phyloP scores from a whole-genome alignment of 495 filamentous ascomycete species.

The Penicillium dipodomyicola region DNA sequence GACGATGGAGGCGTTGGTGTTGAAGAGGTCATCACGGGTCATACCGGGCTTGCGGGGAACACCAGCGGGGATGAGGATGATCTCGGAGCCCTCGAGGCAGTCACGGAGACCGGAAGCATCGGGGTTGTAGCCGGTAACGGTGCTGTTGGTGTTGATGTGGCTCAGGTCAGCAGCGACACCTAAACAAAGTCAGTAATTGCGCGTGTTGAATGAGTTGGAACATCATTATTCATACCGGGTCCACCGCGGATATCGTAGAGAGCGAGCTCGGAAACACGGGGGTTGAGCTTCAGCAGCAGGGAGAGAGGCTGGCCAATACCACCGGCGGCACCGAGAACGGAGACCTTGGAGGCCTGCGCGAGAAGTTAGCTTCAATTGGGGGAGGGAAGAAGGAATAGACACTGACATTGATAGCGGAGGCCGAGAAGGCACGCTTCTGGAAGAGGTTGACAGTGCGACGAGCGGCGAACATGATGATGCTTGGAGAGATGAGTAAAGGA shows the following conservation, averaged over 20 bases:
- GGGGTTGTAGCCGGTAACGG: constrained; percentile 82
- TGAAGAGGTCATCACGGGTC: constrained; percentile 99
- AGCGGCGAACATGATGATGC: constrained; percentile 66
- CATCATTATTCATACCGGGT: constrained; percentile 62
- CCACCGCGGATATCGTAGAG: constrained; percentile 96
- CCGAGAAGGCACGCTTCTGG: constrained; percentile 93
- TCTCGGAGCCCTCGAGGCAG: constrained; percentile 79
- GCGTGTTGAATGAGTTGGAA: background rate
- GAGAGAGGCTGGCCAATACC: constrained; percentile 98
- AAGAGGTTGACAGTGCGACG: constrained; percentile 65
- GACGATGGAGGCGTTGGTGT: constrained; percentile 99
- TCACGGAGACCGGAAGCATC: constrained; percentile 69
- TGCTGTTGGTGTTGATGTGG: constrained; percentile 99
- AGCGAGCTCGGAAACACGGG: constrained; percentile 83
- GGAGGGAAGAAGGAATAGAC: constrained; percentile 12
- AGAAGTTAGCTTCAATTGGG: constrained; percentile 10
- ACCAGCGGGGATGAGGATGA: constrained; percentile 96
- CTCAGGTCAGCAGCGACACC: constrained; percentile 97
- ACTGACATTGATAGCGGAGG: constrained; percentile 81
- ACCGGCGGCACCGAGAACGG: constrained; percentile 92
- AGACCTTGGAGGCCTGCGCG: constrained; percentile 86
- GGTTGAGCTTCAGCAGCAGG: constrained; percentile 97
- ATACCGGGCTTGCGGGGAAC: constrained; percentile 99
- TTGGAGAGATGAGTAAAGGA: constrained; percentile 20
- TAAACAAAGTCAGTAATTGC: constrained; percentile 30